Percentiles rank a stretch among this genome's conserved stretches.
Conservation (phyloP, 768 basidiomycete genomes). For the Porpolomopsis calyptriformis region DNA sequence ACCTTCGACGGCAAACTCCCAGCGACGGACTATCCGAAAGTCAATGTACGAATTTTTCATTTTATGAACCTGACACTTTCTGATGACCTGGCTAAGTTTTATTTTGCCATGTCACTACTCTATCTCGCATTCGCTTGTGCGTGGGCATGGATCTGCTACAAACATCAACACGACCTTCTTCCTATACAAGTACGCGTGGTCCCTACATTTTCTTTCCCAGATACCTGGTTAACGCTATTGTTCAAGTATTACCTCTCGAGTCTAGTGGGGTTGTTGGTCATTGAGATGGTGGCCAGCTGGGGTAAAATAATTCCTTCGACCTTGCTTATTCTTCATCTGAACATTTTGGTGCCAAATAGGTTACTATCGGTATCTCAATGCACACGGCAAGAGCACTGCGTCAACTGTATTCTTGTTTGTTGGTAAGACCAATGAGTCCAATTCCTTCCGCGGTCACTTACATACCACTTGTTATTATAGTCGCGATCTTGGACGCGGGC, state of each 20-base stretch:
- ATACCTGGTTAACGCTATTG: neutral
- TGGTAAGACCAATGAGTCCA: conserved; percentile 35
- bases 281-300: conserved; percentile 93
- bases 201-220: neutral
- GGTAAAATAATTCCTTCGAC: conserved; percentile 31
- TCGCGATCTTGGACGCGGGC: conserved; percentile 91
- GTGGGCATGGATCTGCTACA: conserved; percentile 83
- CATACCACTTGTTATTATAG: conserved; percentile 27
- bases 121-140: conserved; percentile 56
- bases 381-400: conserved; percentile 61
- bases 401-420: conserved; percentile 90
- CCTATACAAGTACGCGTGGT: conserved; percentile 65
- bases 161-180: conserved; percentile 70
- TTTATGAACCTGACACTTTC: neutral
- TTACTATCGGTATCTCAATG: conserved; percentile 93
- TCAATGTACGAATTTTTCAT: conserved; percentile 52
- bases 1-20: conserved; percentile 81
- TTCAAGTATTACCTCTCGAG: conserved; percentile 82
- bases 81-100: conserved; percentile 57
- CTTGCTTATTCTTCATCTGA: conserved; percentile 3
- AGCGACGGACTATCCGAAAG: conserved; percentile 95
- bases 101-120: conserved; percentile 72
- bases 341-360: conserved; percentile 29
- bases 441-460: neutral
- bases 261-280: conserved; percentile 72